A percentile compares a stretch with the other conserved stretches of the same genome.
Conservation (phyloP, 129 eudicot species). For the Mikania micrantha region DNA sequence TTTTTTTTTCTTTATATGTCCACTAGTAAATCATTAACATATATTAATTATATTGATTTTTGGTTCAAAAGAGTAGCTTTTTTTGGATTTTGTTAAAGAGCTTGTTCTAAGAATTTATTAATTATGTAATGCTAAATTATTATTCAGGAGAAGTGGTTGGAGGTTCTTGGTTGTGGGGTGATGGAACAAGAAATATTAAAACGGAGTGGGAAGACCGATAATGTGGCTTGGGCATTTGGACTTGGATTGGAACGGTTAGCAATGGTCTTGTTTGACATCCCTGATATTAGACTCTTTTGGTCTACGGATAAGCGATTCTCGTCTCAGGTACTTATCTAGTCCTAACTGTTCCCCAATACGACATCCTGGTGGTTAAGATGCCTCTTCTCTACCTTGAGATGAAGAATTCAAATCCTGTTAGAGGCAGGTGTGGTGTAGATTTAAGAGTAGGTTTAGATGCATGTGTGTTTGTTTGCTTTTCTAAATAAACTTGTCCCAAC, state of each 20-base stretch:
- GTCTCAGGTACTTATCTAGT: conserved; percentile 47
- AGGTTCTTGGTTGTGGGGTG: conserved; percentile 96
- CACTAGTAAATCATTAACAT: not conserved
- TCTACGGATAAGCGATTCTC: conserved; percentile 68
- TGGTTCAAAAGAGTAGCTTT: not conserved
- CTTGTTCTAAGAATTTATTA: not conserved
- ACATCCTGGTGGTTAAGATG: too few relatives aligned
- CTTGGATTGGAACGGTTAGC: conserved; percentile 85
- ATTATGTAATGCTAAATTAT: not conserved
- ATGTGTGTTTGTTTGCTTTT: too few relatives aligned
- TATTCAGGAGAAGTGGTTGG: conserved; percentile 83
- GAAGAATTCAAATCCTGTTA: too few relatives aligned
- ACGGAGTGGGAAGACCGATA: conserved; percentile 55
- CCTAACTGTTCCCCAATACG: too few relatives aligned
- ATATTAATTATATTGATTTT: conserved; percentile 1
- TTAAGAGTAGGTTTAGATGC: too few relatives aligned
- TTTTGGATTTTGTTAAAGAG: not conserved
- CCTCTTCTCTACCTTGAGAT: too few relatives aligned
- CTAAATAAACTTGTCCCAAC: too few relatives aligned
- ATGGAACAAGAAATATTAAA: conserved; percentile 84
- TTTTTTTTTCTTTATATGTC: not conserved
- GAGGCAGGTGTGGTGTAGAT: too few relatives aligned
- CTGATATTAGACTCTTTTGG: conserved; percentile 87
- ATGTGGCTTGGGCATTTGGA: conserved; percentile 80
- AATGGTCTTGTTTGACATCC: conserved; percentile 70